Percentiles rank a stretch among this genome's conserved stretches.
phyloP scores from a whole-genome alignment of 495 filamentous ascomycete genomes.

The Amniculicola lignicola region DNA sequence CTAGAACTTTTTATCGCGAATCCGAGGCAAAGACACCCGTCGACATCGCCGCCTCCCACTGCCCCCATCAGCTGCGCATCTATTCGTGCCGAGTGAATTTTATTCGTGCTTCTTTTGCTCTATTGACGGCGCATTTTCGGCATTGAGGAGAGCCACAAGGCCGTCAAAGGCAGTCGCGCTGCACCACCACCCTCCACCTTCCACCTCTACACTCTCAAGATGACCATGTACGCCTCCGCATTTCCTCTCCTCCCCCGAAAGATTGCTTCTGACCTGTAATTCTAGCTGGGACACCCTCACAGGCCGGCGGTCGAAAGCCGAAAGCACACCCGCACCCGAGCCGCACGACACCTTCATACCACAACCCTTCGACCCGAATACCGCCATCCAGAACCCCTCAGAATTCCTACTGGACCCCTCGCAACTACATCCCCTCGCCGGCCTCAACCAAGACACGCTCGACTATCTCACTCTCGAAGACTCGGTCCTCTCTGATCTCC shows the following conservation, averaged over 20 bases:
- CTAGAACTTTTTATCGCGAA: constrained; percentile 21
- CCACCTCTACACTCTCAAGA: constrained; percentile 7
- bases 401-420: constrained; percentile 87
- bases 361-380: constrained; percentile 63
- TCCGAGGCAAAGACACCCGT: no score
- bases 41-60: background rate
- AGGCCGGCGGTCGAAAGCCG: constrained; percentile 61
- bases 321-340: constrained; percentile 47
- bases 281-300: constrained; percentile 74
- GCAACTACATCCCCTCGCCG: constrained; percentile 87
- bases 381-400: constrained; percentile 67
- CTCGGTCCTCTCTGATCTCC: constrained; percentile 79
- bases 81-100: background rate
- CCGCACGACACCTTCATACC: constrained; percentile 47
- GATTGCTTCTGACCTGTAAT: background rate
- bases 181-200: background rate
- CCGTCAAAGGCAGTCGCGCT: constrained; percentile 6
- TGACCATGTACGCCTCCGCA: constrained; percentile 23
- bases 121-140: constrained; percentile 9
- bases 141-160: constrained; percentile 9
- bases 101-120: no score
- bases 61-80: constrained; percentile 21
- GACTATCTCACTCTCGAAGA: constrained; percentile 95
- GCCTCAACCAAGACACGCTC: constrained; percentile 83
- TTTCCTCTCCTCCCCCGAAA: background rate